These are phyloP conservation scores for Calocybe indica DNA, from an alignment of 768 basidiomycete species.

Conservation along the genomic window DNA sequence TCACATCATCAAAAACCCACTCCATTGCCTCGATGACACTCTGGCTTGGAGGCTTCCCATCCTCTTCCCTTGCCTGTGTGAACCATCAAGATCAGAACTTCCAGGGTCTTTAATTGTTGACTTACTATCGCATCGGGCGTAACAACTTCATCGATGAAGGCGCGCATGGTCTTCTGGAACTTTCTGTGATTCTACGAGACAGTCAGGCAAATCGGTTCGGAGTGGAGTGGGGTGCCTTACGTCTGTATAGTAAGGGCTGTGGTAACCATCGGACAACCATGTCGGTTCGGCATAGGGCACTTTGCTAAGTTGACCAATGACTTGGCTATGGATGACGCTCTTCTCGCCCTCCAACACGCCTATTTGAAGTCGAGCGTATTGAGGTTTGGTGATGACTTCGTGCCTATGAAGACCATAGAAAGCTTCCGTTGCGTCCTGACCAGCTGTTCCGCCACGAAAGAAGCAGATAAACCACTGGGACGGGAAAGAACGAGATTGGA, in stretches of 20 bases:
- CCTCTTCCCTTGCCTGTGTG: constrained; percentile 69
- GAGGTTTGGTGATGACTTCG: constrained; percentile 78
- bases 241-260: constrained; percentile 73
- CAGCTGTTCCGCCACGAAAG: constrained; percentile 53
- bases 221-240: constrained; percentile 37
- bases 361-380: constrained; percentile 71
- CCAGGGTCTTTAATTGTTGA: neutral
- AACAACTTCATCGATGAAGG: constrained; percentile 69
- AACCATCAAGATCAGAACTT: constrained; percentile 21
- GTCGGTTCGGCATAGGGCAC: constrained; percentile 92
- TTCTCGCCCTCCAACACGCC: constrained; percentile 69
- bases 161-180: constrained; percentile 59
- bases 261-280: constrained; percentile 64
- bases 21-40: constrained; percentile 74
- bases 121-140: constrained; percentile 45
- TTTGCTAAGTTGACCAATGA: constrained; percentile 60
- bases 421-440: constrained; percentile 82
- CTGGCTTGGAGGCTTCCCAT: constrained; percentile 83
- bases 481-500: constrained; percentile 7
- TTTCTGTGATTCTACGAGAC: constrained; percentile 47
- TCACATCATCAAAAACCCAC: constrained; percentile 39
- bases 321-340: constrained; percentile 48
- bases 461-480: constrained; percentile 1
- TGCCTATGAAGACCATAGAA: constrained; percentile 91
- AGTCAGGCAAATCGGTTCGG: constrained; percentile 8